A percentile compares a stretch with the other conserved stretches of the same genome.
These are phyloP conservation scores for Nemania sp. DNA, from an alignment of 2,329 filamentous ascomycete species.

Conservation along the genomic window DNA sequence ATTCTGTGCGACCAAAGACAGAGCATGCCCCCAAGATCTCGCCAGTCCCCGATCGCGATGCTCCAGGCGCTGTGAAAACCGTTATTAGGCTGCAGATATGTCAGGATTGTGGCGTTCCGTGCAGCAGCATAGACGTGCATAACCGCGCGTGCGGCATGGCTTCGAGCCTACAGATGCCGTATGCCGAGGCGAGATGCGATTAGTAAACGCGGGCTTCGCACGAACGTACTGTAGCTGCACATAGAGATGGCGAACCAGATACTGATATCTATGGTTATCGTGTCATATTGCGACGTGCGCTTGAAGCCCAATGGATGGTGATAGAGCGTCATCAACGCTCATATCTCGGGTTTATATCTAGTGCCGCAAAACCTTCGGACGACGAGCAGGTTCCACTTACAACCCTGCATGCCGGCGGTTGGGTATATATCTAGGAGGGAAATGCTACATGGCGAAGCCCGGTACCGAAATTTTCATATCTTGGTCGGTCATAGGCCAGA, in stretches of 20 bases:
- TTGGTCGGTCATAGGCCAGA: no score
- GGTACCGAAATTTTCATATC: no score
- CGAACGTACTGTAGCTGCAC: neutral
- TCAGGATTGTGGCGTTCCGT: constrained; percentile 11
- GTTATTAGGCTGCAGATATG: constrained; percentile 5
- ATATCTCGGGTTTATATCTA: neutral
- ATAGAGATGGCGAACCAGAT: neutral
- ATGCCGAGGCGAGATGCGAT: neutral
- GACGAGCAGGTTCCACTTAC: neutral
- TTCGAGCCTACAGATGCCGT: neutral
- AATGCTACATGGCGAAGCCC: no score
- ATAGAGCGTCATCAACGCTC: neutral
- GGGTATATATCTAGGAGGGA: no score
- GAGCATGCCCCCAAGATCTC: constrained; percentile 13
- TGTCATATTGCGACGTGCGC: neutral
- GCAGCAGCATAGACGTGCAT: constrained; percentile 3
- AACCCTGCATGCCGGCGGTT: neutral
- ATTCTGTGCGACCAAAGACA: constrained; percentile 1
- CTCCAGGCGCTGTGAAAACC: neutral
- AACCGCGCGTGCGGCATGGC: constrained; percentile 1
- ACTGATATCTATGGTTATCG: neutral
- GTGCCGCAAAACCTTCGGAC: neutral
- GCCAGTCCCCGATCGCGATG: constrained; percentile 8
- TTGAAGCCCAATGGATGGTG: neutral
- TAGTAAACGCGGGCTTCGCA: neutral